Percentiles rank a stretch among this genome's conserved stretches.
Conservation (phyloP, 108 stramenopile genomes). For the Fistulifera solaris region DNA sequence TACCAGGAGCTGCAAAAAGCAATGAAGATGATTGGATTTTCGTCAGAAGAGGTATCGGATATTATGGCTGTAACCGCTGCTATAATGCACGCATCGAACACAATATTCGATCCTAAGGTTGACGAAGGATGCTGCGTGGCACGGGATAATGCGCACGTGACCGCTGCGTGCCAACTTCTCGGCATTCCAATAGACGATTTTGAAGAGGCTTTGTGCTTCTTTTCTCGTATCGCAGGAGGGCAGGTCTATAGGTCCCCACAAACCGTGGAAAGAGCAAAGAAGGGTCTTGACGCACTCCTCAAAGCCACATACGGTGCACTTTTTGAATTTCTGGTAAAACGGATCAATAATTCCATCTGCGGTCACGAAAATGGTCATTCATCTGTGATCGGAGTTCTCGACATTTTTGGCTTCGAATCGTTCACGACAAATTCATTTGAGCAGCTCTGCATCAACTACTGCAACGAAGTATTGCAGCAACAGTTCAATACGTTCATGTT, state of each 20-base stretch:
- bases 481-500: slow-evolving; percentile 89
- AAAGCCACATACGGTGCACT: slow-evolving; percentile 86
- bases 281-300: slow-evolving; percentile 84
- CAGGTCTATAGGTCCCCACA: slow-evolving; percentile 66
- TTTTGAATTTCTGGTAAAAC: slow-evolving; percentile 81
- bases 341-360: slow-evolving; percentile 79
- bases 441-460: slow-evolving; percentile 96
- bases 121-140: slow-evolving; percentile 34
- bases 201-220: slow-evolving; percentile 49
- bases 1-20: slow-evolving; percentile 31
- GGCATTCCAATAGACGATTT: slow-evolving; percentile 57
- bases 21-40: slow-evolving; percentile 38
- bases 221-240: slow-evolving; percentile 58
- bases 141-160: slow-evolving; percentile 26
- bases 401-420: slow-evolving; percentile 99
- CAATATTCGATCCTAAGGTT: slow-evolving; percentile 33
- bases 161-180: slow-evolving; percentile 36
- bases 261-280: slow-evolving; percentile 36
- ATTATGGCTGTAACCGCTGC: slow-evolving; percentile 52
- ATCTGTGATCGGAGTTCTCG: slow-evolving; percentile 83
- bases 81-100: slow-evolving; percentile 63
- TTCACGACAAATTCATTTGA: slow-evolving; percentile 88
- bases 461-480: slow-evolving; percentile 89
- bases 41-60: slow-evolving; percentile 29
- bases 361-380: neutral